A percentile compares a stretch with the other conserved stretches of the same genome.
phyloP scores from a whole-genome alignment of 73 alveolate species.

The Urostyla sp. region DNA sequence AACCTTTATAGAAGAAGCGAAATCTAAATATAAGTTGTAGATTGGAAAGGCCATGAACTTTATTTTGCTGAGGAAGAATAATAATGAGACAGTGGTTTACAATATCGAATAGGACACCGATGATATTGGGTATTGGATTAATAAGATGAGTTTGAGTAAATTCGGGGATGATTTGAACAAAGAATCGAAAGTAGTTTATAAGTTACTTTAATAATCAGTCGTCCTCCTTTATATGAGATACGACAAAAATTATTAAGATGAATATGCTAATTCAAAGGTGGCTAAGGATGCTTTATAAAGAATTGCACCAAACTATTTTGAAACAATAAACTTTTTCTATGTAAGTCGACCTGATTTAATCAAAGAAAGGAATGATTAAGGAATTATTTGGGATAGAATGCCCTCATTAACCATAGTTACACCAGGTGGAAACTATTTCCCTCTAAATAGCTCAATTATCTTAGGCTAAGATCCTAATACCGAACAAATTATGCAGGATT shows the following conservation, averaged over 20 bases:
- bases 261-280: slow-evolving; percentile 41
- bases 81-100: too few relatives aligned
- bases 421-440: slow-evolving; percentile 20
- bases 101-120: slow-evolving; percentile 37
- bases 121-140: slow-evolving; percentile 54
- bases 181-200: slow-evolving; percentile 17
- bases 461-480: slow-evolving; percentile 11
- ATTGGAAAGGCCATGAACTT: too few relatives aligned
- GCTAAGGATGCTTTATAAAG: slow-evolving; percentile 34
- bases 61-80: too few relatives aligned
- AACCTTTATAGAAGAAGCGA: too few relatives aligned
- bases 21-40: too few relatives aligned
- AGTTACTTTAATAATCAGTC: neutral
- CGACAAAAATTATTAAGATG: neutral
- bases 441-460: slow-evolving; percentile 4
- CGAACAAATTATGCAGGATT: slow-evolving; percentile 19
- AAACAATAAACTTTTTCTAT: slow-evolving; percentile 32
- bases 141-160: slow-evolving; percentile 27
- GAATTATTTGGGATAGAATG: slow-evolving; percentile 24
- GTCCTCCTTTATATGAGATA: slow-evolving; percentile 20
- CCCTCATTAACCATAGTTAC: slow-evolving; percentile 21
- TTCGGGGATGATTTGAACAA: slow-evolving; percentile 32
- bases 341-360: neutral
- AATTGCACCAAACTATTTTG: slow-evolving; percentile 40
- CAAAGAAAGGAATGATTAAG: neutral